A percentile compares a stretch with the other conserved stretches of the same genome.
Evolutionary conservation across 129 eudicot genomes (phyloP).

Genomic region (Flaveria linearis): DNA sequence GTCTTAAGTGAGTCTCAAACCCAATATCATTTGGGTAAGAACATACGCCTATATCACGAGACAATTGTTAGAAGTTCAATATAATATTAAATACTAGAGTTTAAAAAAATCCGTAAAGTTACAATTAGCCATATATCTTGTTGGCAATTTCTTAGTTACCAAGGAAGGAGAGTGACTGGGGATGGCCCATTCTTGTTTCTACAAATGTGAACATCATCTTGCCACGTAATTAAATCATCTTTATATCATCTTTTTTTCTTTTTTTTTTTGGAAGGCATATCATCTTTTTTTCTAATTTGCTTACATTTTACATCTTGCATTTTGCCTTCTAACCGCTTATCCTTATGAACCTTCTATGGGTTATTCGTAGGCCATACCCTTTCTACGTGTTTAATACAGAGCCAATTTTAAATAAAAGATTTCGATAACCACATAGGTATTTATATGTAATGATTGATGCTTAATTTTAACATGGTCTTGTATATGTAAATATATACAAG

Average conservation of each 20-base stretch:
- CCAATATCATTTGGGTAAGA: no score
- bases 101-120: not conserved
- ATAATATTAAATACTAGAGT: no score
- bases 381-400: no score
- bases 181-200: not conserved
- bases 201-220: not conserved
- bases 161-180: not conserved
- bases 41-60: no score
- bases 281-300: not conserved
- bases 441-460: no score
- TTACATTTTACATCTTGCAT: not conserved
- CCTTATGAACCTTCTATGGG: not conserved
- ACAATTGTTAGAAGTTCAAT: no score
- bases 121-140: not conserved
- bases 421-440: no score
- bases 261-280: not conserved
- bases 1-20: no score
- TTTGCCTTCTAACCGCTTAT: not conserved
- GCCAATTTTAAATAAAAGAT: no score
- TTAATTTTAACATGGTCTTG: no score
- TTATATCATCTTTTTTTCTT: not conserved
- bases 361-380: no score
- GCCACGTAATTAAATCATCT: not conserved
- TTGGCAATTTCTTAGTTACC: not conserved
- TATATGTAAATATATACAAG: not conserved